Evolutionary conservation across 768 basidiomycete species (phyloP), one percentile per base, ranked within the genome.

Genomic region (Leccinum variicolor): DNA sequence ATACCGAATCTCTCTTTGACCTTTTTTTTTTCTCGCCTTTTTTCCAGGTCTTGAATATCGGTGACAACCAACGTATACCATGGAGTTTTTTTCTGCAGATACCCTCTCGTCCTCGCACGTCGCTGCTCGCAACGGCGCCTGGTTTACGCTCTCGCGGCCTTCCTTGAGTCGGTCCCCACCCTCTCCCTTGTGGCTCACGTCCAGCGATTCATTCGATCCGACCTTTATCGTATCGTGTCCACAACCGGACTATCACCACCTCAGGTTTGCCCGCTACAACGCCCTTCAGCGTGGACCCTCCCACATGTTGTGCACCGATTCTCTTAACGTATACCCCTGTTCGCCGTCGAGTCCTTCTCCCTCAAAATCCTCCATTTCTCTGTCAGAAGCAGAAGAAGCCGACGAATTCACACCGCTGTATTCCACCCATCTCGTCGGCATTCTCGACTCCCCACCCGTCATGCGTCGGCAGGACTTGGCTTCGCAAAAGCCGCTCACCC

Each of bases 401-500:
- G 60, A 45, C 56, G 64, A 61, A n/a, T 58, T 50, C 49, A 51
- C 48, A 9, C 31, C 59, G 13, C 2, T 60, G 49, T 74, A 72
- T 34, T 66, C 59, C 26, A 66, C 68, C 2, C 71, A 69, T 52
- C 57, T 73, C 6, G 60, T 54, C 3, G 73, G 75, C 15, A 55
- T 74, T 23, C 68, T 75, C 52, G 73, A 75, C 64, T 76, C 74
- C 1, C 71, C 77, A 3, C 57, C 66, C 1, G 66, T 71, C 52
- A 67, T 74, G 65, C 69, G 67, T 29, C 69, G 72, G 57, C 62
- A 62, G 63, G 68, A 69, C 43, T 53, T 70, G 49, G 59, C 62
- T 21, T 68, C 56, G 28, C 69, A 72, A 31, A 69, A 58, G 60
- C 78, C 72, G 3, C 68, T 74, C 57, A 77, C 78, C 19, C 79